Percentiles rank a stretch among this genome's conserved stretches.
These are phyloP conservation scores for Tylopilus sp. DNA, from an alignment of 768 basidiomycete genomes.

Conservation along the genomic window DNA sequence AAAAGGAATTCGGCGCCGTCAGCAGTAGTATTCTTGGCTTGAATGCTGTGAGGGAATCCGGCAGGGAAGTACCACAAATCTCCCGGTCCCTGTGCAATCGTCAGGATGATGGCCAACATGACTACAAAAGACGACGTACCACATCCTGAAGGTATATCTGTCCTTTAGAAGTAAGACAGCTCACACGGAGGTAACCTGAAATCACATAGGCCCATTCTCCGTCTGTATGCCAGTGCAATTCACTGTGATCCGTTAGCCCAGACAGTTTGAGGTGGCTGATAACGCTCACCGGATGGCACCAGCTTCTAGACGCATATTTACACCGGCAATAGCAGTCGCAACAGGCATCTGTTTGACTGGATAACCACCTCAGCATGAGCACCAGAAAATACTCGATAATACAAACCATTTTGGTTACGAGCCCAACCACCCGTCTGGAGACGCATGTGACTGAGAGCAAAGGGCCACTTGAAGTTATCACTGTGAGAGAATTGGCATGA, in stretches of 20 bases:
- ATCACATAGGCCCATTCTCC: too few species aligned
- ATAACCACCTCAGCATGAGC: too few species aligned
- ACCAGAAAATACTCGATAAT: too few species aligned
- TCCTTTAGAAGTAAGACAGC: too few species aligned
- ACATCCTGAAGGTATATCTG: too few species aligned
- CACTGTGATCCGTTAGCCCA: too few species aligned
- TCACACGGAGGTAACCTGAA: too few species aligned
- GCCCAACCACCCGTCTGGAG: conserved; percentile 54
- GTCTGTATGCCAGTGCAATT: too few species aligned
- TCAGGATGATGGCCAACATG: too few species aligned
- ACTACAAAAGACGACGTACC: too few species aligned
- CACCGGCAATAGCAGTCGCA: conserved; percentile 21
- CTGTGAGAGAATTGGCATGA: conserved; percentile 12
- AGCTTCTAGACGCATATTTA: background rate
- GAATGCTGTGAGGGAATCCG: conserved; percentile 53
- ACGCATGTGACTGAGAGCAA: conserved; percentile 25
- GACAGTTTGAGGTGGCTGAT: conserved; percentile 29
- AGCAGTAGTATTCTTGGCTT: conserved; percentile 33
- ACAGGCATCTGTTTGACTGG: conserved; percentile 38
- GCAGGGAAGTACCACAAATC: conserved; percentile 63
- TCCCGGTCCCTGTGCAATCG: conserved; percentile 1
- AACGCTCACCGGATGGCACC: too few species aligned
- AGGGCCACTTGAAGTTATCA: conserved; percentile 56
- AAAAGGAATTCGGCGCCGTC: too few species aligned
- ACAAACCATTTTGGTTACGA: conserved; percentile 49